phyloP scores from a whole-genome alignment of 768 basidiomycete genomes.

The Pholiota conissans region DNA sequence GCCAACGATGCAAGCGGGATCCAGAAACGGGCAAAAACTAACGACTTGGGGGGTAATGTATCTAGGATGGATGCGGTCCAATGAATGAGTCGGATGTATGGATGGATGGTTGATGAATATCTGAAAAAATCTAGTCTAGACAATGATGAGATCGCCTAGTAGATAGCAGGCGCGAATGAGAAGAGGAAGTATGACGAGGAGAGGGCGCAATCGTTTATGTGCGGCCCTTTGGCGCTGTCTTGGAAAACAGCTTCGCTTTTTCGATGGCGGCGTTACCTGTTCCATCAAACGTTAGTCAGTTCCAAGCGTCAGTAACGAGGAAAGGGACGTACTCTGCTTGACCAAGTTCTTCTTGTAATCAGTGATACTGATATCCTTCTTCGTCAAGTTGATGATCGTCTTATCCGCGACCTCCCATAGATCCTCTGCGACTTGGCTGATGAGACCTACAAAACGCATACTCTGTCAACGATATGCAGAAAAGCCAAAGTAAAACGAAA shows the following conservation, averaged over 20 bases:
- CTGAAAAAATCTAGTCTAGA: background rate
- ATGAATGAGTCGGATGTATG: background rate
- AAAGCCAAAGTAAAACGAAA: background rate
- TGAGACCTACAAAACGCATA: constrained; percentile 59
- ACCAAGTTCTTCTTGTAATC: constrained; percentile 91
- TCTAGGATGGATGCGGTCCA: background rate
- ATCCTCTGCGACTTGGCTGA: constrained; percentile 97
- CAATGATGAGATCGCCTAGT: background rate
- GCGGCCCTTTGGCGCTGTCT: constrained; percentile 72
- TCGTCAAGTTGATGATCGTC: constrained; percentile 91
- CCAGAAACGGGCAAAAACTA: too few species aligned
- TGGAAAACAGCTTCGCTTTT: constrained; percentile 92
- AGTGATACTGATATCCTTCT: constrained; percentile 85
- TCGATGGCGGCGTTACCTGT: constrained; percentile 83
- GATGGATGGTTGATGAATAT: too few species aligned
- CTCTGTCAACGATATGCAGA: background rate
- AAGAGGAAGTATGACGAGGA: background rate
- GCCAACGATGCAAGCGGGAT: too few species aligned
- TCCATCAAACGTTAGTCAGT: background rate
- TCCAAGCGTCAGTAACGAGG: background rate
- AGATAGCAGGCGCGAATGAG: too few species aligned
- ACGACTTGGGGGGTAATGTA: too few species aligned
- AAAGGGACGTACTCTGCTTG: constrained; percentile 61
- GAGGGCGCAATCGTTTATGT: constrained; percentile 37
- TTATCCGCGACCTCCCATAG: constrained; percentile 98